phyloP scores from a whole-genome alignment of 352 stramenopile genomes.

The Phytophthora cryptogea region DNA sequence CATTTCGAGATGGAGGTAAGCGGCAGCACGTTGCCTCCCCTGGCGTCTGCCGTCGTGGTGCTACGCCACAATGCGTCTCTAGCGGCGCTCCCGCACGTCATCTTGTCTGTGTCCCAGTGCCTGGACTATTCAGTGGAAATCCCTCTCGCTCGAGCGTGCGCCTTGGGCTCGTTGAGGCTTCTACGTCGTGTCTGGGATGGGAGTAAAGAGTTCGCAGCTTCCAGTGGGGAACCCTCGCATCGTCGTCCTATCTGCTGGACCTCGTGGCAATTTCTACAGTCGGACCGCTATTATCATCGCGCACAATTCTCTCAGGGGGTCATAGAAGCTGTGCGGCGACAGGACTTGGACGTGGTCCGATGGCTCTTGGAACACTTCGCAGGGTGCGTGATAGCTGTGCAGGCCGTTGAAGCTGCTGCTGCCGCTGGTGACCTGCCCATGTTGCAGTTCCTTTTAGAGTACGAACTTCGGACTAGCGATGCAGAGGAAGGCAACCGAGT shows the following conservation, averaged over 20 bases:
- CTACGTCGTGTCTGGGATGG: slow-evolving; percentile 21
- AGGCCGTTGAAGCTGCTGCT: slow-evolving; percentile 32
- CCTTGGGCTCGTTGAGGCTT: slow-evolving; percentile 22
- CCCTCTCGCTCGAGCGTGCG: slow-evolving; percentile 21
- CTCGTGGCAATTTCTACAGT: slow-evolving; percentile 15
- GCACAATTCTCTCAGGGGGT: slow-evolving; percentile 30
- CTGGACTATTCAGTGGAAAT: slow-evolving; percentile 30
- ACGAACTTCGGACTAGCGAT: slow-evolving; percentile 1
- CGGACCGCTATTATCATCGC: slow-evolving; percentile 23
- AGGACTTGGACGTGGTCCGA: slow-evolving; percentile 20
- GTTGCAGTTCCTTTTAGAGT: slow-evolving; percentile 28
- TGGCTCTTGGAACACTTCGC: slow-evolving; percentile 36
- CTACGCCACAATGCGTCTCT: slow-evolving; percentile 22
- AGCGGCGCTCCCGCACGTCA: slow-evolving; percentile 23
- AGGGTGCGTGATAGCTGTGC: slow-evolving; percentile 15
- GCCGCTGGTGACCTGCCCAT: slow-evolving; percentile 8
- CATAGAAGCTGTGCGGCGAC: slow-evolving; percentile 16
- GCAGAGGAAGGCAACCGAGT: slow-evolving; percentile 10
- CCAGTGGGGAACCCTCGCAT: neutral
- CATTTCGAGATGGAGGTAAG: too few species aligned
- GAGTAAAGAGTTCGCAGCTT: slow-evolving; percentile 17
- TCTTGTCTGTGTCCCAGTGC: slow-evolving; percentile 22
- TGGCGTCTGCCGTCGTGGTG: slow-evolving; percentile 13
- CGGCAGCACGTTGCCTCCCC: neutral
- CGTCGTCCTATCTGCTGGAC: slow-evolving; percentile 14